These are phyloP conservation scores for Aquilaria yunnanensis DNA, from an alignment of 345 rosid genomes.

Conservation along the genomic window DNA sequence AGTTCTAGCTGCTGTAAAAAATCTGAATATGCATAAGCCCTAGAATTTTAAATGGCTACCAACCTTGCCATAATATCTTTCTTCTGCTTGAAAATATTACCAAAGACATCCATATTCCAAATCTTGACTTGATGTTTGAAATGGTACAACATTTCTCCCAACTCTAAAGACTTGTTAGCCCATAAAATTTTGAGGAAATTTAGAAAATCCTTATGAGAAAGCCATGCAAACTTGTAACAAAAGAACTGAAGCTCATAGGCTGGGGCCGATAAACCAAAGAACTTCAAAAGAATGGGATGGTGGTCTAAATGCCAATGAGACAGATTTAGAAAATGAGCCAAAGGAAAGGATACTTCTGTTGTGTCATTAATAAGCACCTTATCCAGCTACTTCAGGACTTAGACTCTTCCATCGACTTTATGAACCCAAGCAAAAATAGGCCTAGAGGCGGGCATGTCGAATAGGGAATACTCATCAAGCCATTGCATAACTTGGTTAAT, in stretches of 20 bases:
- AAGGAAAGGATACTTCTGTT: not conserved
- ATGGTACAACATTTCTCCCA: not conserved
- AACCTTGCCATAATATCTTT: not conserved
- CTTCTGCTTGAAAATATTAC: not conserved
- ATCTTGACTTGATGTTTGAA: not conserved
- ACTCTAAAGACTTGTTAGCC: not conserved
- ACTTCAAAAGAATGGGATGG: not conserved
- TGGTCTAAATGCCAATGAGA: not conserved
- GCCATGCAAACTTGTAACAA: not conserved
- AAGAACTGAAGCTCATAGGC: not conserved
- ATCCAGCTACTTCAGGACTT: not conserved
- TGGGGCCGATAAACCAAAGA: not conserved
- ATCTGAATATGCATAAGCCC: not conserved
- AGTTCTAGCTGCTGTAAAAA: not conserved
- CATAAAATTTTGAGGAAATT: not conserved
- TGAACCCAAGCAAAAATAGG: not conserved
- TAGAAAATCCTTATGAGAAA: not conserved
- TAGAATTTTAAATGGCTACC: not conserved
- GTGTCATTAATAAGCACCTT: too few relatives aligned
- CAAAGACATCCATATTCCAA: not conserved
- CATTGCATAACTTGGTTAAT: not conserved
- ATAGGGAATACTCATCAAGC: not conserved
- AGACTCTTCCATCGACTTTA: not conserved
- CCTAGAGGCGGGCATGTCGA: not conserved
- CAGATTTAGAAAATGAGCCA: not conserved